These are phyloP conservation scores for Alternaria alternata DNA, from an alignment of 2,329 filamentous ascomycete species.

Conservation along the genomic window DNA sequence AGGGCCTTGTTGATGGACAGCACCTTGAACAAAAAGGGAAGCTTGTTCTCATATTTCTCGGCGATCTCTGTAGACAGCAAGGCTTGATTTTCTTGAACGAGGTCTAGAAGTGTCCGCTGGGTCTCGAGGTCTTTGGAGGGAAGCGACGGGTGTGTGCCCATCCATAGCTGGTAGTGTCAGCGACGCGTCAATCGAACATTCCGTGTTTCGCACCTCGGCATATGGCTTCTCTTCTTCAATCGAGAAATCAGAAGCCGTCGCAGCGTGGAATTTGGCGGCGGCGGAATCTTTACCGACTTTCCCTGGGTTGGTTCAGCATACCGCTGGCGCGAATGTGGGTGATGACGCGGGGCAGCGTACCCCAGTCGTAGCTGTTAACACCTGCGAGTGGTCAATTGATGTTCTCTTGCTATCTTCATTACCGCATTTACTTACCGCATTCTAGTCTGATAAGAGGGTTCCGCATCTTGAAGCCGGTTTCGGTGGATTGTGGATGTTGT, in stretches of 20 bases:
- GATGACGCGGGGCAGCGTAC: constrained; percentile 54
- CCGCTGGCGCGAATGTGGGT: constrained; percentile 21
- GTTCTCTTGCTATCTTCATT: constrained; percentile 14
- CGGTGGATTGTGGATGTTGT: constrained; percentile 10
- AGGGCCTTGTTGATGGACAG: constrained; percentile 94
- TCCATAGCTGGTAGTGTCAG: constrained; percentile 79
- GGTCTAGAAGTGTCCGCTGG: constrained; percentile 83
- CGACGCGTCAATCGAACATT: not conserved
- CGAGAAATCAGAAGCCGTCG: constrained; percentile 78
- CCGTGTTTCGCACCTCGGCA: constrained; percentile 71
- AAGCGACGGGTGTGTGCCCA: constrained; percentile 97
- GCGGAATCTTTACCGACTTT: constrained; percentile 89
- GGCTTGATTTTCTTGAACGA: constrained; percentile 85
- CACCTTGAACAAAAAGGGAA: constrained; percentile 98
- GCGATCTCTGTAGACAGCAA: constrained; percentile 78
- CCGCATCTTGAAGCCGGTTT: constrained; percentile 39
- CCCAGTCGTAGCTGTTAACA: constrained; percentile 99
- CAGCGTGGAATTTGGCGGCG: constrained; percentile 87
- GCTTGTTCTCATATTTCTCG: constrained; percentile 78
- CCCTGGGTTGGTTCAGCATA: constrained; percentile 58
- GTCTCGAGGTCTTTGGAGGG: constrained; percentile 89
- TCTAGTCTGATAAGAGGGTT: constrained; percentile 85
- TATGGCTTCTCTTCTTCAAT: constrained; percentile 91
- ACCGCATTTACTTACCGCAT: constrained; percentile 62
- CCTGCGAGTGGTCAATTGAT: constrained; percentile 61